Base-by-base conservation (phyloP, 2,329 filamentous ascomycete species). In the Stagonosporopsis chrysanthemi region DNA sequence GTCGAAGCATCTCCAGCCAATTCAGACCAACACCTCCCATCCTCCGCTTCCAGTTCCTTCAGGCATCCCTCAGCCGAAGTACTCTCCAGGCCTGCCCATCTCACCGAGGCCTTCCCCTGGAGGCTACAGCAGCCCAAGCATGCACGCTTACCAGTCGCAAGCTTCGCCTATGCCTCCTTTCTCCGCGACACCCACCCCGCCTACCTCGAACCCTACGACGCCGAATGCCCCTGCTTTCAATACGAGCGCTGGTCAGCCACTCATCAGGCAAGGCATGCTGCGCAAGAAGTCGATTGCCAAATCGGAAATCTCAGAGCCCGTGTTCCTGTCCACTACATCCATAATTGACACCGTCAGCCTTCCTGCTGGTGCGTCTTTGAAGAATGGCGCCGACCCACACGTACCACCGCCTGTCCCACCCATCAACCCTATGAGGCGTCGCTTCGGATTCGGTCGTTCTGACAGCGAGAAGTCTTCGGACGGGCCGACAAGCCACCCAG, bases 241-340 rank as follows among this genome's bases (percentile, higher is more conserved):
- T 24, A 53, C 69, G 9, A 68, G 68, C 56, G 56, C 60, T 12
- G 55, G 72, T 51, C 74, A 75, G 43, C 69, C 67, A 19, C 52
- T 68, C 33, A 52, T 56, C n/a, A 61, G 58, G 66, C 70, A 66
- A 24, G 70, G 67, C 15, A 62, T 71, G 31, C 50, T 74, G 66
- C 81, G 84, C 35, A 88, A 87, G 76, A 83, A 83, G 65, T 79
- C 82, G 0, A 79, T 88, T 44, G 82, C 83, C 60, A 89, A 89
- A 72, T 77, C 79, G 12, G 82, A 84, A 55, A 89, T 89, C 46
- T 87, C 85, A 2, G 86, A 88, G 64, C 86, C 86, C 0, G 78
- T 76, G 4, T 79, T 84, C 58, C 66, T 83, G 24, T 83, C 81
- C 1, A 79, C 79, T 9, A 88, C 86, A 4, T 86, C 83, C 2